Conservation (phyloP, 495 filamentous ascomycete genomes). For the Friedmanniomyces simplex region DNA sequence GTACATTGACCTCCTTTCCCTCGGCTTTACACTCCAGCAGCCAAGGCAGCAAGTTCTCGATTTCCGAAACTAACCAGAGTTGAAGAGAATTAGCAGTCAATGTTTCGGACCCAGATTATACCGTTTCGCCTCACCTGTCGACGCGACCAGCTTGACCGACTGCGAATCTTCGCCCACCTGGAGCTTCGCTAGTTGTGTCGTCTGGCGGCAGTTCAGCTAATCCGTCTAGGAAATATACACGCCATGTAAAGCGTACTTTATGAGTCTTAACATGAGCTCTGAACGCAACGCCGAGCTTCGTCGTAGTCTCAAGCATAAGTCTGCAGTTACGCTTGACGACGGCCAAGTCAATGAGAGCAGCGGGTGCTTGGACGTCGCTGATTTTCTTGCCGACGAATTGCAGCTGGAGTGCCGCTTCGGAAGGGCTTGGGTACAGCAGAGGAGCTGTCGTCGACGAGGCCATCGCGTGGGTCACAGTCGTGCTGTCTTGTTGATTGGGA, state of each 20-base stretch:
- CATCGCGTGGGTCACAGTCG: neutral
- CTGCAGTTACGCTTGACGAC: conserved; percentile 60
- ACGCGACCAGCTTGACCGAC: conserved; percentile 60
- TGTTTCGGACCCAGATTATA: neutral
- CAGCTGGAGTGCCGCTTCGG: conserved; percentile 21
- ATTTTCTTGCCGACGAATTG: conserved; percentile 55
- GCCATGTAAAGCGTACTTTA: conserved; percentile 46
- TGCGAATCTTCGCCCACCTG: conserved; percentile 53
- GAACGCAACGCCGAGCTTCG: conserved; percentile 53
- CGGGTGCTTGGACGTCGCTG: conserved; percentile 51
- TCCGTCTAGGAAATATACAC: neutral
- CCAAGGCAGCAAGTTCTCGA: conserved; percentile 55
- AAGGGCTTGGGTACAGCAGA: conserved; percentile 25
- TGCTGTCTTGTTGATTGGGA: neutral
- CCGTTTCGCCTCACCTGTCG: conserved; percentile 37
- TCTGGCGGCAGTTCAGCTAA: conserved; percentile 36
- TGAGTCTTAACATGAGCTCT: conserved; percentile 81
- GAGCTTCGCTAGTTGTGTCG: conserved; percentile 57
- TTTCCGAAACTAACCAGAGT: conserved; percentile 45
- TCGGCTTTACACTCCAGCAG: conserved; percentile 45
- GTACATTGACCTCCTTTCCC: conserved; percentile 47
- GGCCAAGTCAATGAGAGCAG: conserved; percentile 57
- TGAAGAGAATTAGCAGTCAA: neutral
- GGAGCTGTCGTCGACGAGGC: conserved; percentile 6
- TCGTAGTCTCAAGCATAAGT: conserved; percentile 57